Conservation (phyloP, 169 alveolate genomes). For the Eimeria falciformis region DNA sequence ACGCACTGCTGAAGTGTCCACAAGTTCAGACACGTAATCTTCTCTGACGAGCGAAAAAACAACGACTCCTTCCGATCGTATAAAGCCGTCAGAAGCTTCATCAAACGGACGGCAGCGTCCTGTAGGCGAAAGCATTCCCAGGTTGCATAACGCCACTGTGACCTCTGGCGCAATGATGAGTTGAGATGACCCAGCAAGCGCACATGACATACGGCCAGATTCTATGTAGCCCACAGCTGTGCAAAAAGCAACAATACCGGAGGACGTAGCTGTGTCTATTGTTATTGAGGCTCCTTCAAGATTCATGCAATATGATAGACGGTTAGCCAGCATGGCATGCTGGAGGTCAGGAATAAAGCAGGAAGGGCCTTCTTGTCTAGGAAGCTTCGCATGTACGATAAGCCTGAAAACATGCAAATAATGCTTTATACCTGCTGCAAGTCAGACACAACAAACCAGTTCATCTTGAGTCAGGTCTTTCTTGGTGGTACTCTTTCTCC, state of each 20-base stretch:
- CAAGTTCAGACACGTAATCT: conserved; percentile 58
- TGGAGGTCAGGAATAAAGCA: conserved; percentile 63
- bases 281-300: conserved; percentile 83
- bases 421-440: no score
- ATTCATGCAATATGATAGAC: conserved; percentile 82
- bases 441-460: no score
- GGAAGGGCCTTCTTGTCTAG: conserved; percentile 35
- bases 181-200: conserved; percentile 83
- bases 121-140: conserved; percentile 83
- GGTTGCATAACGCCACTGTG: conserved; percentile 81
- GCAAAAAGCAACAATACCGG: conserved; percentile 82
- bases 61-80: conserved; percentile 84
- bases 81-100: conserved; percentile 85
- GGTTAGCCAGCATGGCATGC: conserved; percentile 81
- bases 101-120: conserved; percentile 83
- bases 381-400: conserved; percentile 49
- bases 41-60: conserved; percentile 66
- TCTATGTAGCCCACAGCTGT: conserved; percentile 74
- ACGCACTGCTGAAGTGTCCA: conserved; percentile 42
- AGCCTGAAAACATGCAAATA: conserved; percentile 39
- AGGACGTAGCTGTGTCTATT: conserved; percentile 84
- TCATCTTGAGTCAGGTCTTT: no score
- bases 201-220: conserved; percentile 75
- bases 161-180: conserved; percentile 83
- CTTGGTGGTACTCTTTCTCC: no score